Conservation (phyloP, 768 basidiomycete species). For the Mycena crocata region DNA sequence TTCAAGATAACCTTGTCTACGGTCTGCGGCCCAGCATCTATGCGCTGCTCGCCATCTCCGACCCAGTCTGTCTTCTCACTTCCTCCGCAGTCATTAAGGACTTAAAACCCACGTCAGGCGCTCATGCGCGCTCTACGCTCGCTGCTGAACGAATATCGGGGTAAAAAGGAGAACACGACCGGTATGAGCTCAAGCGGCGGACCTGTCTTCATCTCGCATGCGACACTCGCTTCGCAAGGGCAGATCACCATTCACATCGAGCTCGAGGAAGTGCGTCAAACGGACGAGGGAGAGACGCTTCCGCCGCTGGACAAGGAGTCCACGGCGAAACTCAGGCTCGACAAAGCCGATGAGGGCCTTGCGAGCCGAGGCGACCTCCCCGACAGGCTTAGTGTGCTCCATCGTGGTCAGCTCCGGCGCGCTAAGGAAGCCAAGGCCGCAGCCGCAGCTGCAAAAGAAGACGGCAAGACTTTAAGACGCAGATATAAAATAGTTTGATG, state of each 20-base stretch:
- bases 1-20: constrained; percentile 10
- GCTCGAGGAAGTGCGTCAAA: neutral
- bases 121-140: constrained; percentile 1
- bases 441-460: neutral
- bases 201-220: neutral
- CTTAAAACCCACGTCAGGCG: neutral
- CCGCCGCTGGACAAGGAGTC: neutral
- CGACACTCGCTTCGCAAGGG: neutral
- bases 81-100: too few relatives aligned
- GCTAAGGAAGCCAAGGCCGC: neutral
- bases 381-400: neutral
- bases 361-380: neutral
- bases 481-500: too few relatives aligned
- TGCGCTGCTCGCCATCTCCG: constrained; percentile 16
- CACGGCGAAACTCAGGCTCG: neutral
- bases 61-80: neutral
- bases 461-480: constrained; percentile 3
- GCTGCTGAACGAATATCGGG: neutral
- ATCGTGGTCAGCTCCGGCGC: neutral
- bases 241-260: neutral
- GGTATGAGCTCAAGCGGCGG: neutral
- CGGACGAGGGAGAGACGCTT: neutral
- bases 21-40: constrained; percentile 14
- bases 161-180: neutral
- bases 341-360: neutral